phyloP scores from a whole-genome alignment of 2,329 filamentous ascomycete genomes.

The Aureobasidium namibiae region DNA sequence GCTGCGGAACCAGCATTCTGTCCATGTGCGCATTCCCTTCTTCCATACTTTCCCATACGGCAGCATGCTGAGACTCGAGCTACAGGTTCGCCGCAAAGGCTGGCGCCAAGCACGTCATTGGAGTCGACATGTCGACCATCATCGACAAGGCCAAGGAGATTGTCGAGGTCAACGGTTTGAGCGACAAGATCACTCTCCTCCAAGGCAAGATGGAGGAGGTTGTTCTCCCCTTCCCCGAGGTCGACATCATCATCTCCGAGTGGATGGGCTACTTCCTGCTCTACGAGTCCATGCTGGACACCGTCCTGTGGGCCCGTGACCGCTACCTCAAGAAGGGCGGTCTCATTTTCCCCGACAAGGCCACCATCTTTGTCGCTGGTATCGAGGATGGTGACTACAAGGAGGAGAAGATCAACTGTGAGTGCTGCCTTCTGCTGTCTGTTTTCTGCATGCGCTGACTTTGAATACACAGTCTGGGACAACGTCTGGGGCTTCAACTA shows the following conservation, averaged over 20 bases:
- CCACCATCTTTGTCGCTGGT: slow-evolving; percentile 90
- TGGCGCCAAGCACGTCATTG: slow-evolving; percentile 96
- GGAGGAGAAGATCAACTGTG: slow-evolving; percentile 99
- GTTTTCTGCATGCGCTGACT: background rate
- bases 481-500: slow-evolving; percentile 99
- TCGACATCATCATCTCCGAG: slow-evolving; percentile 99
- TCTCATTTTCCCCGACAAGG: slow-evolving; percentile 97
- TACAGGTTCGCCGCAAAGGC: slow-evolving; percentile 90
- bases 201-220: slow-evolving; percentile 99
- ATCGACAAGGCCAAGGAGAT: slow-evolving; percentile 98
- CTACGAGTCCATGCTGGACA: slow-evolving; percentile 98
- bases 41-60: background rate
- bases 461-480: slow-evolving; percentile 70
- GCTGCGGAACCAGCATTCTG: slow-evolving; percentile 94
- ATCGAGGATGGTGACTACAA: slow-evolving; percentile 99
- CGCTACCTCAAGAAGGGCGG: slow-evolving; percentile 71
- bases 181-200: slow-evolving; percentile 91
- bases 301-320: slow-evolving; percentile 92
- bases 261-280: slow-evolving; percentile 99
- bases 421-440: slow-evolving; percentile 32
- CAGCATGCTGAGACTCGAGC: slow-evolving; percentile 3
- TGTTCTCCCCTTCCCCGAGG: slow-evolving; percentile 81
- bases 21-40: slow-evolving; percentile 67
- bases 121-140: slow-evolving; percentile 99
- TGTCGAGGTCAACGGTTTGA: slow-evolving; percentile 82